Percentiles rank a stretch among this genome's conserved stretches.
Conservation (phyloP, 768 basidiomycete species). For the Trametes villosa region DNA sequence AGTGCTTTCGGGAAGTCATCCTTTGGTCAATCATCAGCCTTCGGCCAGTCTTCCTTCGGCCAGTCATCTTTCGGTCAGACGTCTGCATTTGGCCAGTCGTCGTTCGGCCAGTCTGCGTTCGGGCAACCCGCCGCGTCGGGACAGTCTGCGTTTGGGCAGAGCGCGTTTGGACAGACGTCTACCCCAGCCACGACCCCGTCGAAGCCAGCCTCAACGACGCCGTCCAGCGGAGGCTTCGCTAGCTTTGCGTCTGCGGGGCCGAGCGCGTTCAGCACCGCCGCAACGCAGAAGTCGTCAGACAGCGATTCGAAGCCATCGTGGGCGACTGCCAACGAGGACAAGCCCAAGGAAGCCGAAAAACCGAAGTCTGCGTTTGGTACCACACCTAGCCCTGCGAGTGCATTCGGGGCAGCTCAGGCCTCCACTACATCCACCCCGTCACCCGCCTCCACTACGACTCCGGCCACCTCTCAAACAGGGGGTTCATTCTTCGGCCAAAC, state of each 20-base stretch:
- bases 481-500: constrained; percentile 24
- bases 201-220: neutral
- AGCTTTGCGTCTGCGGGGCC: constrained; percentile 11
- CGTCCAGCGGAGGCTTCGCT: constrained; percentile 9
- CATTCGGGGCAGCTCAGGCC: neutral
- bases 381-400: neutral
- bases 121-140: constrained; percentile 31
- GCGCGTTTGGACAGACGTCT: constrained; percentile 38
- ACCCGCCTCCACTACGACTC: constrained; percentile 4
- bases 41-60: constrained; percentile 2
- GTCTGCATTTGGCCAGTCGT: constrained; percentile 16
- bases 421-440: constrained; percentile 2
- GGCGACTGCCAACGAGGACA: constrained; percentile 5
- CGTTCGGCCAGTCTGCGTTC: constrained; percentile 6
- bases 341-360: constrained; percentile 1
- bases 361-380: constrained; percentile 2
- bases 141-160: constrained; percentile 33
- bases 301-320: constrained; percentile 11
- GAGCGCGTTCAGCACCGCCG: constrained; percentile 8
- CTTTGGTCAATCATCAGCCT: neutral
- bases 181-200: constrained; percentile 3
- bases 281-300: neutral
- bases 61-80: constrained; percentile 27
- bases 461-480: constrained; percentile 2
- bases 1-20: constrained; percentile 5